These are phyloP conservation scores for Drechslera avenae DNA, from an alignment of 2,329 filamentous ascomycete genomes.

Conservation along the genomic window DNA sequence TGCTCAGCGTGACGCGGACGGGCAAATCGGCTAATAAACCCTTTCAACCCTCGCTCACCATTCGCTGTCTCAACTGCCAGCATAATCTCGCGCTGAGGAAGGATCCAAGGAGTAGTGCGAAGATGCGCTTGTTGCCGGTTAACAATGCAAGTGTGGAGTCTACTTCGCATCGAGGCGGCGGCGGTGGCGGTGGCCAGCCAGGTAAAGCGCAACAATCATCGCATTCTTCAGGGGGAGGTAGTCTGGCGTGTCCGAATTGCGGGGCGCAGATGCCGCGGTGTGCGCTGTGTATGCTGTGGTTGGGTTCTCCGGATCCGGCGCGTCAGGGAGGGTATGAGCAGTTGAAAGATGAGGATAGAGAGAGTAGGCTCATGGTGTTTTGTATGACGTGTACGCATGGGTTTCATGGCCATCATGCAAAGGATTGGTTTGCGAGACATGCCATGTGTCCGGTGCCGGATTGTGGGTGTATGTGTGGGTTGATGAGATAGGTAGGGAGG, in stretches of 20 bases:
- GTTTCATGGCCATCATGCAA: constrained; percentile 67
- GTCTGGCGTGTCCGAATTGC: constrained; percentile 65
- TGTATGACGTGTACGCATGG: constrained; percentile 68
- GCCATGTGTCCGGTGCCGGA: constrained; percentile 61
- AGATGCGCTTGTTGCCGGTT: constrained; percentile 29
- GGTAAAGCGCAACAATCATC: constrained; percentile 35
- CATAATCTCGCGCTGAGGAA: constrained; percentile 56
- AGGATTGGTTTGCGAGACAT: constrained; percentile 64
- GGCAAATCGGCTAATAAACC: constrained; percentile 68
- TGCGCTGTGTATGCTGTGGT: constrained; percentile 65
- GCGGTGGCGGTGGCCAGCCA: not conserved
- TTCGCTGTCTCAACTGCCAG: constrained; percentile 78
- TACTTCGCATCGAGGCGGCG: not conserved
- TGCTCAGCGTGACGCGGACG: constrained; percentile 66
- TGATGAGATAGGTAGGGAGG: constrained; percentile 42
- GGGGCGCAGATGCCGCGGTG: constrained; percentile 67
- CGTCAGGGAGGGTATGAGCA: constrained; percentile 46
- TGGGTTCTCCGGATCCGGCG: constrained; percentile 63
- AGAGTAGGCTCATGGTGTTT: constrained; percentile 63
- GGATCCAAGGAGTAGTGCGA: constrained; percentile 21
- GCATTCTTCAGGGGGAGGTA: constrained; percentile 35
- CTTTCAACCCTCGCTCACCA: constrained; percentile 68
- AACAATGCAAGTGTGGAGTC: not conserved
- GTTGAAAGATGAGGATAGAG: constrained; percentile 51
- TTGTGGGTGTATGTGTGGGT: constrained; percentile 60